A percentile compares a stretch with the other conserved stretches of the same genome.
Conservation (phyloP, 2,329 filamentous ascomycete genomes). For the Alternaria angustiovoidea region DNA sequence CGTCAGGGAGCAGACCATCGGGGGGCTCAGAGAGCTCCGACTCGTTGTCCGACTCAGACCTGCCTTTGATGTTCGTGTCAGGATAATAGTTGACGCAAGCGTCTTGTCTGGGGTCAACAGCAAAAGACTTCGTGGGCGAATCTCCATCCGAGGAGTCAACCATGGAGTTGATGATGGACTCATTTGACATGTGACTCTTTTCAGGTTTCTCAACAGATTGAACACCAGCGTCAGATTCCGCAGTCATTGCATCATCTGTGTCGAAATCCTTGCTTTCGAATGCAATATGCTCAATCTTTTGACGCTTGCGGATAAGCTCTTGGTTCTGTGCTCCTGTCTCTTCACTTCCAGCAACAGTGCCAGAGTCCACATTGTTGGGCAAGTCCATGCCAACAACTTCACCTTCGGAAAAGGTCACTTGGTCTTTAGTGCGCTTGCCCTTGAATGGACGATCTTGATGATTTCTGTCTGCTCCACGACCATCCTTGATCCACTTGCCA, state of each 20-base stretch:
- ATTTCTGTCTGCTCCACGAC: constrained; percentile 9
- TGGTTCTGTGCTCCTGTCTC: neutral
- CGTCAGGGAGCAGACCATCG: neutral
- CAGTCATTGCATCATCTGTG: neutral
- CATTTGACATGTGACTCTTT: neutral
- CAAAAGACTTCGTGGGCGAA: neutral
- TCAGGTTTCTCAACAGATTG: neutral
- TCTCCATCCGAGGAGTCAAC: too few relatives aligned
- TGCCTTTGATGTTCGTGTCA: neutral
- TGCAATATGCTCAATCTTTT: neutral
- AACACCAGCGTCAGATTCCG: neutral
- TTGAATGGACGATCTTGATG: constrained; percentile 3
- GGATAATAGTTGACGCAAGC: neutral
- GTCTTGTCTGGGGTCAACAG: neutral
- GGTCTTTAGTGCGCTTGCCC: neutral
- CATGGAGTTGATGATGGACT: neutral
- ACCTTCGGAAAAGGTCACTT: neutral
- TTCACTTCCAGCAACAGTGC: neutral
- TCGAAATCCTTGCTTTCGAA: neutral
- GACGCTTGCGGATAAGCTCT: neutral
- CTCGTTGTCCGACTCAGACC: neutral
- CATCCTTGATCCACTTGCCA: constrained; percentile 16
- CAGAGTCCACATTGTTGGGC: neutral
- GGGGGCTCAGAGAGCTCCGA: neutral
- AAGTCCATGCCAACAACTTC: neutral